Evolutionary conservation across 352 stramenopile genomes (phyloP).

Genomic region (Pythium biforme): DNA sequence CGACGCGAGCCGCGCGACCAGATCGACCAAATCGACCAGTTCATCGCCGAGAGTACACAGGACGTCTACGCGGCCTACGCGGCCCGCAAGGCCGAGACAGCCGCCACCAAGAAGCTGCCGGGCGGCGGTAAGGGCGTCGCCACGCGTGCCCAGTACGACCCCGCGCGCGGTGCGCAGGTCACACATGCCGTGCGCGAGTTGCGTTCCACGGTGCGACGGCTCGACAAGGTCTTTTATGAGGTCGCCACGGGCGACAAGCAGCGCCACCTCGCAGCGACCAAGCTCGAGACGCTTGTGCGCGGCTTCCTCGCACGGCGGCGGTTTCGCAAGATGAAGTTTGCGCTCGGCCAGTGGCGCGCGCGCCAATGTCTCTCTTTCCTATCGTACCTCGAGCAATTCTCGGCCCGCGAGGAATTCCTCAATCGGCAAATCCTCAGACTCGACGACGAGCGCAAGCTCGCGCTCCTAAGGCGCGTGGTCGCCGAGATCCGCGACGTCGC

Average conservation of each 20-base stretch:
- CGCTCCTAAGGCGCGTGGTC: constrained; percentile 47
- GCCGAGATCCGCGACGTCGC: constrained; percentile 68
- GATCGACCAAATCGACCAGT: constrained; percentile 40
- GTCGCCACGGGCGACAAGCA: constrained; percentile 73
- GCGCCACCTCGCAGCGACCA: constrained; percentile 63
- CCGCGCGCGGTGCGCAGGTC: constrained; percentile 48
- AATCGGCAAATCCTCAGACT: constrained; percentile 48
- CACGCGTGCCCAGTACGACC: constrained; percentile 16
- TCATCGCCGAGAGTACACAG: constrained; percentile 46
- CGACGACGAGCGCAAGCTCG: constrained; percentile 35
- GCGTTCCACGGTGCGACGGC: constrained; percentile 55
- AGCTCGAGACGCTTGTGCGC: constrained; percentile 54
- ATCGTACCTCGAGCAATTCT: constrained; percentile 61
- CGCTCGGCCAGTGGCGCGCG: constrained; percentile 53
- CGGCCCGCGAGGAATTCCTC: constrained; percentile 61
- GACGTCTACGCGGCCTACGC: constrained; percentile 34
- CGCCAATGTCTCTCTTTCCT: constrained; percentile 43
- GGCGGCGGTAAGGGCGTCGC: neutral
- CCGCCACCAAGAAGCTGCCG: neutral
- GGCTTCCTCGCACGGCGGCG: constrained; percentile 51
- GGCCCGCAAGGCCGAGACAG: constrained; percentile 6
- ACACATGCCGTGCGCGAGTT: constrained; percentile 59
- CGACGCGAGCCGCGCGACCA: constrained; percentile 28
- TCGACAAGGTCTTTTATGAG: constrained; percentile 79
- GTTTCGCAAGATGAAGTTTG: constrained; percentile 39